phyloP scores from a whole-genome alignment of 2,329 filamentous ascomycete species.

The Talaromyces verruculosus region DNA sequence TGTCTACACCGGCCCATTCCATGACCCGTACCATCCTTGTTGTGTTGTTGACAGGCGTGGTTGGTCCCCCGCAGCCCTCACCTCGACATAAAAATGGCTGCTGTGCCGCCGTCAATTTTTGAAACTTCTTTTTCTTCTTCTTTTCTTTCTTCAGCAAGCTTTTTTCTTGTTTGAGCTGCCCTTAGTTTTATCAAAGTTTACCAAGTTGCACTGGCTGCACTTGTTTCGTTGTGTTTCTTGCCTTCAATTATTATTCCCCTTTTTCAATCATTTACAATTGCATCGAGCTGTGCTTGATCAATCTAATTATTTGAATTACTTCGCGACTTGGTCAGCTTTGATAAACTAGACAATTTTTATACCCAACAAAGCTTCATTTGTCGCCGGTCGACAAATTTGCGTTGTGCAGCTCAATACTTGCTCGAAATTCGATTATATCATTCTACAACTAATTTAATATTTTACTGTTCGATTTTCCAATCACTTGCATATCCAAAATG shows the following conservation, averaged over 20 bases:
- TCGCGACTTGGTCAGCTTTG: constrained; percentile 18
- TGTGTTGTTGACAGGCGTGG: constrained; percentile 9
- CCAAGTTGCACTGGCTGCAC: constrained; percentile 43
- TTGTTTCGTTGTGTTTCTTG: constrained; percentile 47
- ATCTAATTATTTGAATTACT: constrained; percentile 14
- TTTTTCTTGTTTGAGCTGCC: constrained; percentile 46
- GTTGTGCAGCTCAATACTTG: constrained; percentile 23
- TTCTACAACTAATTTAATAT: constrained; percentile 18
- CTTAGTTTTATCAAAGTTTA: constrained; percentile 44
- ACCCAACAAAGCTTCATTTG: constrained; percentile 18
- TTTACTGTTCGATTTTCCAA: constrained; percentile 34
- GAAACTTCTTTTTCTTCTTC: constrained; percentile 36
- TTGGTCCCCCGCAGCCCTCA: constrained; percentile 21
- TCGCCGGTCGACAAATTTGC: constrained; percentile 24
- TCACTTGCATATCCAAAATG: constrained; percentile 60
- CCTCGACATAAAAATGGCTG: constrained; percentile 20
- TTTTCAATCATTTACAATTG: constrained; percentile 14
- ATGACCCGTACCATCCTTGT: not conserved
- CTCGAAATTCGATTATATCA: constrained; percentile 11
- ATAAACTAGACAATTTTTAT: constrained; percentile 18
- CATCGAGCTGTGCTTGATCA: constrained; percentile 26
- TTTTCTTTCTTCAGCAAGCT: constrained; percentile 66
- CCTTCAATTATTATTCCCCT: constrained; percentile 29
- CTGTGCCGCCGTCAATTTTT: constrained; percentile 35
- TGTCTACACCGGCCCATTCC: constrained; percentile 1